phyloP scores from a whole-genome alignment of 2,329 filamentous ascomycete species.

The Lasiodiplodia theobromae region DNA sequence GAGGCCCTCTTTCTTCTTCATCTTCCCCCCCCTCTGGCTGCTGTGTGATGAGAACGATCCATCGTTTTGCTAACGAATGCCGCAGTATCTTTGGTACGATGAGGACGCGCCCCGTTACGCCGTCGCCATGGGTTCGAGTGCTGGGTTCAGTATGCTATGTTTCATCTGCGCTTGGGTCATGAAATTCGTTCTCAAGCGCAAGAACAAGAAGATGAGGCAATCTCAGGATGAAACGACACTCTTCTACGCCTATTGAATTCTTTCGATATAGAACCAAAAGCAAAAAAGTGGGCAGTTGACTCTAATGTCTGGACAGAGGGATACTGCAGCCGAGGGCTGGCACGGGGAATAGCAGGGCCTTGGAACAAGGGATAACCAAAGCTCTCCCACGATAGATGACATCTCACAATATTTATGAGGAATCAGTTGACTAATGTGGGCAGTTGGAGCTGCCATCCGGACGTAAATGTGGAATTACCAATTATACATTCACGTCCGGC shows the following conservation, averaged over 20 bases:
- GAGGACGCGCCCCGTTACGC: conserved; percentile 41
- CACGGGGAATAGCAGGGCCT: no score
- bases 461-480: no score
- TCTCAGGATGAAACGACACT: conserved; percentile 37
- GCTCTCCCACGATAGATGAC: no score
- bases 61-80: not conserved
- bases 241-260: conserved; percentile 43
- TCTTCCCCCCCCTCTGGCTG: not conserved
- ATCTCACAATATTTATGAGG: no score
- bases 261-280: not conserved
- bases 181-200: conserved; percentile 40
- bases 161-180: conserved; percentile 42
- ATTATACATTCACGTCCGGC: no score
- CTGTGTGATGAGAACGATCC: no score
- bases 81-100: conserved; percentile 44
- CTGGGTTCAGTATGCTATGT: conserved; percentile 43
- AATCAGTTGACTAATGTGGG: no score
- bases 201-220: conserved; percentile 43
- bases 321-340: not conserved
- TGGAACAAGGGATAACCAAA: no score
- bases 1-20: not conserved
- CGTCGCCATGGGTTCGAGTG: conserved; percentile 42
- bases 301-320: no score
- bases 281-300: no score
- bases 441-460: no score